Evolutionary conservation across 345 rosid species (phyloP), one percentile per base, ranked within the genome.

Genomic region (Camelina neglecta): DNA sequence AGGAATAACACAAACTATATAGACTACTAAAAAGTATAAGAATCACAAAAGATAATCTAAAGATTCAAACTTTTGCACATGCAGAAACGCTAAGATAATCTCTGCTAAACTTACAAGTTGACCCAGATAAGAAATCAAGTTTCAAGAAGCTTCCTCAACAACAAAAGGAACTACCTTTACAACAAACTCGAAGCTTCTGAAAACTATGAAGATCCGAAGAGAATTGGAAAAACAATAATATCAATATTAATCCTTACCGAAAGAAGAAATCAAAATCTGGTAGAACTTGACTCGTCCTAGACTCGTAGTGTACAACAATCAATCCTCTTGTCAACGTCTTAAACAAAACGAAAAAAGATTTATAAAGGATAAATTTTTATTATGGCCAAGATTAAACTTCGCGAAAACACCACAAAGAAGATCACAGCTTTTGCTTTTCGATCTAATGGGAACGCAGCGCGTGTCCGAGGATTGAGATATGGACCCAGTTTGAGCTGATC

Each of bases 321-420:
- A 60, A 68, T 42, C 75, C 70, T 56, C 75, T 5, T 62, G 75
- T 70, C 80, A 55, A 56, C 66, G 10, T 76, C 75, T 54, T 35
- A 4, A 69, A 38, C 16, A 39, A 48, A 57, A 29, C 9, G n/a
- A 42, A 57, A 29, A 55, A 55, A 36, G 51, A 54, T 31, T 64
- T 44, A 18, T 18, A 1, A 18, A 42, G 23, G 13, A 7, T 12
- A 38, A 67, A 39, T 67, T 44, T 41, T 45, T 45, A 50, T 69
- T 26, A 55, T 70, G 75, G 75, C 71, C 16, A 64, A 47, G 71
- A 76, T 45, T 55, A 64, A 8, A 56, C 54, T 71, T 71, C 21
- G 65, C 45, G 53, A 76, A 55, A 64, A 75, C 80, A 70, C 73
- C 61, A 64, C 68, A 35, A 71, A 77, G 60, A 56, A 56, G 60